These are phyloP conservation scores for Candida pseudoviswanathii DNA, from an alignment of 1,139 yeast genomes.

Conservation along the genomic window DNA sequence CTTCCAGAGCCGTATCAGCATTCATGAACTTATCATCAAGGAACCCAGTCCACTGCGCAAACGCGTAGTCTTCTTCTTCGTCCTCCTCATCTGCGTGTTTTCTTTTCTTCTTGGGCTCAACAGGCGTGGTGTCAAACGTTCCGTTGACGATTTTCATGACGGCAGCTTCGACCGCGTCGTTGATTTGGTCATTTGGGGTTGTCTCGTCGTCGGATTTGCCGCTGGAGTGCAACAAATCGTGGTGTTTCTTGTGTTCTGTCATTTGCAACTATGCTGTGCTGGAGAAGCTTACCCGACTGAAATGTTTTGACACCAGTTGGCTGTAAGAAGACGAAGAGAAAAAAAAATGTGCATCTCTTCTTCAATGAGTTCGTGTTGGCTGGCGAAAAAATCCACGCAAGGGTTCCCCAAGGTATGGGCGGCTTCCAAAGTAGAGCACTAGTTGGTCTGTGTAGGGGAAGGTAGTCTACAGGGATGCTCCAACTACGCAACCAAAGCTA, in stretches of 20 bases:
- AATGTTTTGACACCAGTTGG: neutral
- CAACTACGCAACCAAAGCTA: too few relatives aligned
- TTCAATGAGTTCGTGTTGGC: too few relatives aligned
- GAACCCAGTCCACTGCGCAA: slow-evolving; percentile 58
- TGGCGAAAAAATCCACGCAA: too few relatives aligned
- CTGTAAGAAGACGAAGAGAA: neutral
- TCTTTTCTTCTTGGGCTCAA: slow-evolving; percentile 14
- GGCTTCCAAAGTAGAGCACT: too few relatives aligned
- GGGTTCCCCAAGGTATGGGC: too few relatives aligned
- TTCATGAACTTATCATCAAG: slow-evolving; percentile 35
- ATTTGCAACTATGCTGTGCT: neutral
- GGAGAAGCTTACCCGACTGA: neutral
- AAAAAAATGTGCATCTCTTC: too few relatives aligned
- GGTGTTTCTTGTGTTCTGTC: slow-evolving; percentile 44
- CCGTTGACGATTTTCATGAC: slow-evolving; percentile 72
- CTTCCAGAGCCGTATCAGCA: neutral
- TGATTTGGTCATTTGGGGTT: slow-evolving; percentile 41
- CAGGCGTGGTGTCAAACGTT: slow-evolving; percentile 36
- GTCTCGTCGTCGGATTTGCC: slow-evolving; percentile 12
- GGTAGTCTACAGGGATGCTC: too few relatives aligned
- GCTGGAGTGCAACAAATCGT: slow-evolving; percentile 24
- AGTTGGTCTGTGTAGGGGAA: too few relatives aligned
- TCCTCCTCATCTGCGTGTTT: slow-evolving; percentile 14
- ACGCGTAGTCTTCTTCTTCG: slow-evolving; percentile 36
- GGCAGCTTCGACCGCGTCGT: slow-evolving; percentile 71